phyloP scores from a whole-genome alignment of 2,329 filamentous ascomycete species.

The Aphanocladium album region DNA sequence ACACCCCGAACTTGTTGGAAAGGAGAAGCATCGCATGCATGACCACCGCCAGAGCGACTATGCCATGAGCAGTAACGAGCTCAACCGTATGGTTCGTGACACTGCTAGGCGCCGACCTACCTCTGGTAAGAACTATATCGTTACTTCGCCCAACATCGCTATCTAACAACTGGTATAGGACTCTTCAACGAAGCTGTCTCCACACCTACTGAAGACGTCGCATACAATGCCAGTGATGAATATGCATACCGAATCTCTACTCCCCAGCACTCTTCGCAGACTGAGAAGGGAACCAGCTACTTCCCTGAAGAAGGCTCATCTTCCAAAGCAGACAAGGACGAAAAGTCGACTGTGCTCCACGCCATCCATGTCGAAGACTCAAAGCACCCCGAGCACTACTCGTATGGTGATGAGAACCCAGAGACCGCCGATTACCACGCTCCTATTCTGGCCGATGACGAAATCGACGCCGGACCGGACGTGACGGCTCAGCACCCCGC shows the following conservation, averaged over 20 bases:
- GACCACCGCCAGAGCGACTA: constrained; percentile 61
- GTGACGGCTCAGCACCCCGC: constrained; percentile 71
- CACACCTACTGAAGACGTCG: constrained; percentile 86
- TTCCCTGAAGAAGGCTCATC: not conserved
- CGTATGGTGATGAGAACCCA: constrained; percentile 36
- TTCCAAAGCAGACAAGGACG: constrained; percentile 13
- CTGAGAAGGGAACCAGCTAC: constrained; percentile 9
- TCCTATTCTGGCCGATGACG: constrained; percentile 85
- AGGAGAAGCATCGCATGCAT: constrained; percentile 54
- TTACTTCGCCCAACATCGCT: not conserved
- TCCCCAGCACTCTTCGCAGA: constrained; percentile 46
- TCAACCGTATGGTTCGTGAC: constrained; percentile 83
- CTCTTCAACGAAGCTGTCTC: constrained; percentile 57
- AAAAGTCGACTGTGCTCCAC: constrained; percentile 45
- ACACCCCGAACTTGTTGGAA: constrained; percentile 75
- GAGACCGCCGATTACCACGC: constrained; percentile 60
- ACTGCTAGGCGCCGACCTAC: constrained; percentile 46
- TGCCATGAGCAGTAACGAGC: constrained; percentile 80
- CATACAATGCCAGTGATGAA: constrained; percentile 80
- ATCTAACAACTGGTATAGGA: constrained; percentile 45
- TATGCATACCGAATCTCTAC: constrained; percentile 72
- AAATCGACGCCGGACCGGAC: constrained; percentile 69
- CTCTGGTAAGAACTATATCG: not conserved
- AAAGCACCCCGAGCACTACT: constrained; percentile 33
- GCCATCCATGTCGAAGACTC: constrained; percentile 70